Evolutionary conservation across 1,284 basidiomycete genomes (phyloP), one percentile per base, ranked within the genome.

Genomic region (Heterobasidion occidentale): DNA sequence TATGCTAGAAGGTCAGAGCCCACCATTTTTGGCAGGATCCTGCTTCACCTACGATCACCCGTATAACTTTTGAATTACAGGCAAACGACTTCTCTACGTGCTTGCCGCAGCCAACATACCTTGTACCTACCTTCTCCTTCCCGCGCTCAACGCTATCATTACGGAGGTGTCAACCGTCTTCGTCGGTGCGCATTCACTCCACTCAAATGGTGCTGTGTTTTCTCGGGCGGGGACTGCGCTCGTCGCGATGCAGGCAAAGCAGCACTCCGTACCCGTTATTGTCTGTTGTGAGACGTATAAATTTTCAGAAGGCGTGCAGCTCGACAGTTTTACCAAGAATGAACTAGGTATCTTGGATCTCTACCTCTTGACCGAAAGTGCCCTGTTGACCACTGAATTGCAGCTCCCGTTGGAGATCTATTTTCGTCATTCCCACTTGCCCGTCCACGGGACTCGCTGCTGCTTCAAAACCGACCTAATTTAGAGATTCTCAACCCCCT

Each of bases 211-310:
- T 4, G 87, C 94, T 0, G 89, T 98, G 8, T 98, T 92, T 70
- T 92, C 94, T 12, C 83, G 97, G 54, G 92, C 94, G 0, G 97
- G 97, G 27, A 98, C 95, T 1, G 96, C 96, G 0, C 82, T 95
- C 61, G 92, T 98, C 20, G 93, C 96, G 0, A 95, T 99, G 93
- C 86, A 98, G 78, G 92, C 94, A 0, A 92, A 93, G 69, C 84
- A 86, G 55, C 83, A 90, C 65, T 87, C 86, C 19, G 88, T 98
- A 1, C 97, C 97, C 7, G 94, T 98, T 15, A 86, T 99, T 53
- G 94, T 96, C 15, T 98, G 94, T 65, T 97, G 95, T 64, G 97
- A 99, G 74, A 99, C 97, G 17, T 98, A 98, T 78, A 99, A 99
- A 71, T 98, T 97, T 66, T 90, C 90, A 20, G 97, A 99, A 64